Base-by-base conservation (phyloP, 2,329 filamentous ascomycete genomes). In the Penicillium sclerotiorum region DNA sequence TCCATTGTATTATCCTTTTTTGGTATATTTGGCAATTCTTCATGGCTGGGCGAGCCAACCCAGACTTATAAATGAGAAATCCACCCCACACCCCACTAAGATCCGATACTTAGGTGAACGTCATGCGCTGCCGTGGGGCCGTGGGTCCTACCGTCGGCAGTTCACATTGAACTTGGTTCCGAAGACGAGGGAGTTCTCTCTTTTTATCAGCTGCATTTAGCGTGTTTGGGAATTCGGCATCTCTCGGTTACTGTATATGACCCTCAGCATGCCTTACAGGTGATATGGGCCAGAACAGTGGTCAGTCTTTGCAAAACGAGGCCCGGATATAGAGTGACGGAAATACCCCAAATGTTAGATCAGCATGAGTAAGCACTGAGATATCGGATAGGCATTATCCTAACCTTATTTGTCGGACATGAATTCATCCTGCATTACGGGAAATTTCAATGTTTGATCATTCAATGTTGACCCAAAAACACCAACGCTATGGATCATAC, bases 1-100 rank as follows among this genome's bases (percentile, higher is more conserved):
- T 79, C 73, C 78, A 82, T 80, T 46, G 32, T 49, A 38, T 46
- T 21, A 18, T 44, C 4, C 20, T 15, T 15, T 30, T 44, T 35
- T 33, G 5, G 41, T 36, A 22, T 23, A 35, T 8, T 23, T 17
- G 20, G 32, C 13, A 7, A 17, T 5, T 8, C 11, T 7, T 23
- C 17, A 38, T 37, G 15, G 2, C 12, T 18, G 32, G 18, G 37
- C 21, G 22, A 21, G 47, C 23, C 44, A 49, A 45, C 45, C 45
- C 17, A 28, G 37, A 52, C 47, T 57, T 61, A 60, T 59, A 56
- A 40, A 47, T 22, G 12, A 23, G 5, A 47, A 12, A 27, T 38
- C 32, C 22, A 35, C 49, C 52, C 53, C 47, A 51, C 44, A 54
- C 51, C 54, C 53, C 56, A 50, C 57, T 41, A 15, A 27, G 18